Conservation (phyloP, 2,329 filamentous ascomycete species). For the Coniochaeta prunicola region DNA sequence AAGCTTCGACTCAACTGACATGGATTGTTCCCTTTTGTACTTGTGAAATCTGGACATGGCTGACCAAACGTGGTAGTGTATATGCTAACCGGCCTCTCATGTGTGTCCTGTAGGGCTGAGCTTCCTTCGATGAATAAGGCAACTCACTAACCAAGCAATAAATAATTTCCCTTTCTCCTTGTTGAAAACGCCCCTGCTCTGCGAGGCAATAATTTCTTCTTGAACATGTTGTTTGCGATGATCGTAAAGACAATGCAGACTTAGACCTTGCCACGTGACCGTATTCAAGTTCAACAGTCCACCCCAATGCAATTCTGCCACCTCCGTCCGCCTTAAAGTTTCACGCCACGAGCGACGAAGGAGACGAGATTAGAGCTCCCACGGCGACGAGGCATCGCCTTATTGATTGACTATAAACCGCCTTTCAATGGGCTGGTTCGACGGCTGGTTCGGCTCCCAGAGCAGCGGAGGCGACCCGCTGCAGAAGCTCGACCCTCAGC, state of each 20-base stretch:
- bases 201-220: too few relatives aligned
- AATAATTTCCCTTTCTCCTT: too few relatives aligned
- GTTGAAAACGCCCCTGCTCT: too few relatives aligned
- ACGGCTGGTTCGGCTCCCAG: slow-evolving; percentile 40
- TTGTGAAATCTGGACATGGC: too few relatives aligned
- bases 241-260: not conserved
- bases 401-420: not conserved
- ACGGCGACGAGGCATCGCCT: not conserved
- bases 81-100: too few relatives aligned
- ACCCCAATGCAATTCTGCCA: not conserved
- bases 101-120: too few relatives aligned
- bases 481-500: slow-evolving; percentile 69
- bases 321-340: not conserved
- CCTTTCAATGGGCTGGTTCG: slow-evolving; percentile 48
- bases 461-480: slow-evolving; percentile 54
- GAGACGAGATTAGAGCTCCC: not conserved
- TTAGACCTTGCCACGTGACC: not conserved
- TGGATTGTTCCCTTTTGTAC: too few relatives aligned
- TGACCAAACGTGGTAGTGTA: too few relatives aligned
- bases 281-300: not conserved
- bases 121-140: too few relatives aligned
- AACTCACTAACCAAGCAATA: too few relatives aligned
- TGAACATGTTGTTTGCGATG: not conserved
- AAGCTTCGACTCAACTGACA: too few relatives aligned
- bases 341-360: not conserved